Conservation (phyloP, 148 eudicot genomes). For the Rhododendron henanense region DNA sequence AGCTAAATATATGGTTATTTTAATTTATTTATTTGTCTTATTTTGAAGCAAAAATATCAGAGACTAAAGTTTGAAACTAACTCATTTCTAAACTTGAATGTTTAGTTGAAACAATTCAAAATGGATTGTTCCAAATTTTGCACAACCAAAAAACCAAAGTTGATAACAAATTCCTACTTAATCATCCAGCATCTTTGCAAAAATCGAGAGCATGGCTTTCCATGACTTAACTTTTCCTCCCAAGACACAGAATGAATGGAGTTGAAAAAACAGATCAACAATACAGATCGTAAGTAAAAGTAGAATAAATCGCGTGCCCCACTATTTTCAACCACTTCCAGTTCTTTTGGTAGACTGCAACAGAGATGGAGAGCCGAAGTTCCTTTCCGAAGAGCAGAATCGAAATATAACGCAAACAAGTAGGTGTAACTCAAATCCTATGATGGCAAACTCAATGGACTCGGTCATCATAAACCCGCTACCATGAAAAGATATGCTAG, state of each 20-base stretch:
- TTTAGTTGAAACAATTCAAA: background rate
- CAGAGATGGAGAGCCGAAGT: background rate
- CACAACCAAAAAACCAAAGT: background rate
- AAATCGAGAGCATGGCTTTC: background rate
- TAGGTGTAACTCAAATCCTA: background rate
- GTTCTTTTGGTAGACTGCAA: background rate
- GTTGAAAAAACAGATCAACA: background rate
- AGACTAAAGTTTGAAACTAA: background rate
- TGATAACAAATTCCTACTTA: background rate
- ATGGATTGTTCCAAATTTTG: background rate
- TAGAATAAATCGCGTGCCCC: background rate
- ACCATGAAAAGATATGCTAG: background rate
- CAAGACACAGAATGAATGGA: background rate
- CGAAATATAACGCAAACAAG: background rate
- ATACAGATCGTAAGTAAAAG: background rate
- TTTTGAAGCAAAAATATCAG: background rate
- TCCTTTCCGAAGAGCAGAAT: background rate
- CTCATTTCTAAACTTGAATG: background rate
- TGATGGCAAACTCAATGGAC: background rate
- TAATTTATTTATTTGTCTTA: background rate
- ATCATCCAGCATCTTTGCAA: background rate
- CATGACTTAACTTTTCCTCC: background rate
- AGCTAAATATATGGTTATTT: background rate
- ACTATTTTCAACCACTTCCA: background rate
- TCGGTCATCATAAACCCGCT: background rate